A percentile compares a stretch with the other conserved stretches of the same genome.
Conservation (phyloP, 108 stramenopile species). For the Pseudonitzschia delicatissima region DNA sequence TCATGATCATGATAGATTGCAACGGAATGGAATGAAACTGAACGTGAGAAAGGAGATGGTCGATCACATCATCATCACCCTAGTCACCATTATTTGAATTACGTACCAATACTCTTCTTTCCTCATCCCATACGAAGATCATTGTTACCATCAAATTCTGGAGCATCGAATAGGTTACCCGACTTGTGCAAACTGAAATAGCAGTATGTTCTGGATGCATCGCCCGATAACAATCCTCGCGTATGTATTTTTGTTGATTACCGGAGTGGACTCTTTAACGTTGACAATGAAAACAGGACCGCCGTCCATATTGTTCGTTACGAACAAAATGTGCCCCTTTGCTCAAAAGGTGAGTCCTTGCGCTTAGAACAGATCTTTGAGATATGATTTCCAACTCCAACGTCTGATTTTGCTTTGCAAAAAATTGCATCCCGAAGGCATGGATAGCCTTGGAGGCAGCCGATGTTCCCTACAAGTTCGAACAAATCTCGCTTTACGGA, state of each 20-base stretch:
- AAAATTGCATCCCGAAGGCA: slow-evolving; percentile 56
- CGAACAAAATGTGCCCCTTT: slow-evolving; percentile 79
- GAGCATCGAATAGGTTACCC: no score
- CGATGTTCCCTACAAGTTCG: slow-evolving; percentile 45
- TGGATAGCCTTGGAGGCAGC: slow-evolving; percentile 77
- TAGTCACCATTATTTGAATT: no score
- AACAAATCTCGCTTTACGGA: slow-evolving; percentile 70
- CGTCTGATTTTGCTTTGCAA: background rate
- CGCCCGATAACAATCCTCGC: no score
- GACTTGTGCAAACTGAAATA: no score
- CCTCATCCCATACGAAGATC: no score
- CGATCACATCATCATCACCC: no score
- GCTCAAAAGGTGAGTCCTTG: slow-evolving; percentile 23
- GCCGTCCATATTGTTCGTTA: slow-evolving; percentile 41
- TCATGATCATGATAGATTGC: no score
- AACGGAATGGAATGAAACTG: no score
- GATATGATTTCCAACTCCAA: background rate
- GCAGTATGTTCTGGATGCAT: no score
- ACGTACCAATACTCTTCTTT: no score
- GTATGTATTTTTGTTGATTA: background rate
- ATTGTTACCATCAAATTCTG: no score
- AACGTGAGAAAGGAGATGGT: no score
- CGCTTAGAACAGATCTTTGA: background rate
- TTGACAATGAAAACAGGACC: slow-evolving; percentile 2
- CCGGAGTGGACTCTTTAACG: background rate